A percentile compares a stretch with the other conserved stretches of the same genome.
Conservation (phyloP, 2,329 filamentous ascomycete species). For the Penicillium sp. region DNA sequence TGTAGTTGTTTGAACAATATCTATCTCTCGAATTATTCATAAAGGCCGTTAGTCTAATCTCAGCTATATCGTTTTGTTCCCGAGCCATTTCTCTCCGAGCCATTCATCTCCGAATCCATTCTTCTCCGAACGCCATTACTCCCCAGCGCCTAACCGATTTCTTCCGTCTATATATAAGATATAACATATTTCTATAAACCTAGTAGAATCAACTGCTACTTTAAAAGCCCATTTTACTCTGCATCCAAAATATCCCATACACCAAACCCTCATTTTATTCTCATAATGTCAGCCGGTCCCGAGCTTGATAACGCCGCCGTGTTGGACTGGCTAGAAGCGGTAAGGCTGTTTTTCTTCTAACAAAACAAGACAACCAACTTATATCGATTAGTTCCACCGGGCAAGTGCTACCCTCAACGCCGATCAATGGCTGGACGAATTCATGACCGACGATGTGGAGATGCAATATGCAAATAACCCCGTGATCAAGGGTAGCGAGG, state of each 20-base stretch:
- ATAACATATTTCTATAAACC: too few relatives aligned
- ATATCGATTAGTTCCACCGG: background rate
- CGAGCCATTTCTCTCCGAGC: too few relatives aligned
- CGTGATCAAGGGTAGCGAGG: conserved; percentile 6
- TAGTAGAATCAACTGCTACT: too few relatives aligned
- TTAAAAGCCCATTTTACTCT: background rate
- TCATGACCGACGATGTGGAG: conserved; percentile 12
- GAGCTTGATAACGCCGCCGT: background rate
- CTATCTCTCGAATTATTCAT: background rate
- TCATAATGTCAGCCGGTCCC: background rate
- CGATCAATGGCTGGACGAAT: conserved; percentile 7
- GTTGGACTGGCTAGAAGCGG: conserved; percentile 2
- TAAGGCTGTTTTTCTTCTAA: background rate
- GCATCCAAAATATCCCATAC: background rate
- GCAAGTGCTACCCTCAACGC: conserved; percentile 6
- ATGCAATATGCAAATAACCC: conserved; percentile 11
- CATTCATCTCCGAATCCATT: too few relatives aligned
- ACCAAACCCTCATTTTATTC: background rate
- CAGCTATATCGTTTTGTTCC: too few relatives aligned
- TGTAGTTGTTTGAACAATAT: background rate
- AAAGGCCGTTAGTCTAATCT: too few relatives aligned
- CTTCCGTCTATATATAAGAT: too few relatives aligned
- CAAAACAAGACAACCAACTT: background rate
- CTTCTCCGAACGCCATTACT: too few relatives aligned
- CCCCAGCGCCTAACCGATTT: too few relatives aligned